Base-by-base conservation (phyloP, 148 eudicot genomes). In the Rheum nobile region DNA sequence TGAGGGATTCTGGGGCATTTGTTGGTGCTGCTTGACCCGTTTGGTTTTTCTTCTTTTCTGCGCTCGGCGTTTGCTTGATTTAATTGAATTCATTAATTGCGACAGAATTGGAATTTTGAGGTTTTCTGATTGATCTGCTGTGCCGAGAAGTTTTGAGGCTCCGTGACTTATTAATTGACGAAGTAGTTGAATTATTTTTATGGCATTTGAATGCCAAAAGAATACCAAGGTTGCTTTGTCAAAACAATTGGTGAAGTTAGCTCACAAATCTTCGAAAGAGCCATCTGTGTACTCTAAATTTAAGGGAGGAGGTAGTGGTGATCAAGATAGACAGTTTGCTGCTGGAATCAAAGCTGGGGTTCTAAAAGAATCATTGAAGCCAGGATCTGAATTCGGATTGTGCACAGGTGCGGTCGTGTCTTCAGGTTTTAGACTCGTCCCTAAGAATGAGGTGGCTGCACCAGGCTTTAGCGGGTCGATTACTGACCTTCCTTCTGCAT, bases 131-230 rank as follows among this genome's bases (percentile, higher is more conserved):
- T 39, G 14, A 21, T 39, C 39, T 11, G 73, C 11, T 71, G 48
- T 9, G 73, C 48, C 50, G 73, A 21, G 29, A 71, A 39, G 46
- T 71, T 71, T 71, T 71, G 73, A 71, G 50, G 73, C 50, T 22
- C 73, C 73, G 48, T 22, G 73, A 43, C 8, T 43, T 39, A 22
- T 22, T 71, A 41, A 38, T 43, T 21, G 11, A 34, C 28, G 34
- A 71, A 71, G 73, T 71, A 71, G 73, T 41, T 38, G 72, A 43
- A 38, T 71, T 71, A 14, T 67, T 89, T 92, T 88, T 93, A 93
- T 93, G 98, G 98, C 75, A 82, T 89, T 89, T 89, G 95, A 89
- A 86, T 93, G 91, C 90, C 88, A 83, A 76, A 72, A 72, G 61
- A 61, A 28, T 78, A 82, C 79, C 32, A 81, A 84, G 72, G 79